Evolutionary conservation across 495 filamentous ascomycete genomes (phyloP).

Genomic region (Penicillium atrosanguineum): DNA sequence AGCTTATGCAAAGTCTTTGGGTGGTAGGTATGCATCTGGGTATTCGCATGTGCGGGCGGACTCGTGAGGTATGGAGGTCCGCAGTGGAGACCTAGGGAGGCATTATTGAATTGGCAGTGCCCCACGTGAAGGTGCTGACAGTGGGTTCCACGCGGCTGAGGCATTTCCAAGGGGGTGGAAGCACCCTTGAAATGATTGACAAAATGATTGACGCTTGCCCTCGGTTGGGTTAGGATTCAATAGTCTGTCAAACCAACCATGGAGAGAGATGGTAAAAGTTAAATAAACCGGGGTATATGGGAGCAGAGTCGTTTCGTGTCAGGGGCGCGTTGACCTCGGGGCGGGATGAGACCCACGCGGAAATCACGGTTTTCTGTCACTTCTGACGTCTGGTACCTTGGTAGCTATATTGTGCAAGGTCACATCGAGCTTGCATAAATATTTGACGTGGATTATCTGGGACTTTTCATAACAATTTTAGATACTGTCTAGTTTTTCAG

Average conservation of each 20-base stretch:
- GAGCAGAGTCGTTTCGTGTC: neutral
- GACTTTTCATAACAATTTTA: neutral
- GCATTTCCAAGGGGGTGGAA: neutral
- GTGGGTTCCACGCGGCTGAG: neutral
- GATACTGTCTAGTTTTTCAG: neutral
- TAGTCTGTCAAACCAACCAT: neutral
- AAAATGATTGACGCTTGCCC: neutral
- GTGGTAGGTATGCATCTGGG: too few relatives aligned
- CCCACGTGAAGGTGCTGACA: slow-evolving; percentile 3
- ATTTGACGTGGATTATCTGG: neutral
- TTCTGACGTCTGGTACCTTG: neutral
- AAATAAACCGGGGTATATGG: neutral
- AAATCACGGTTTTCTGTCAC: slow-evolving; percentile 1
- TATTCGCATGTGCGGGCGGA: neutral
- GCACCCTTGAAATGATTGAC: neutral
- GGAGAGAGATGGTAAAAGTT: neutral
- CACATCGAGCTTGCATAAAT: slow-evolving; percentile 4
- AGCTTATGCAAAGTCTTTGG: too few relatives aligned
- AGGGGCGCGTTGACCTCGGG: neutral
- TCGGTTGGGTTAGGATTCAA: neutral
- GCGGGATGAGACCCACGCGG: slow-evolving; percentile 1
- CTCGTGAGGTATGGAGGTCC: neutral
- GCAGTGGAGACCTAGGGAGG: slow-evolving; percentile 1
- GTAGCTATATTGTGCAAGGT: neutral
- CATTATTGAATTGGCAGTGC: slow-evolving; percentile 16